Percentiles rank a stretch among this genome's conserved stretches.
phyloP scores from a whole-genome alignment of 108 stramenopile species.

The Mayamaea pseudoterrestris region DNA sequence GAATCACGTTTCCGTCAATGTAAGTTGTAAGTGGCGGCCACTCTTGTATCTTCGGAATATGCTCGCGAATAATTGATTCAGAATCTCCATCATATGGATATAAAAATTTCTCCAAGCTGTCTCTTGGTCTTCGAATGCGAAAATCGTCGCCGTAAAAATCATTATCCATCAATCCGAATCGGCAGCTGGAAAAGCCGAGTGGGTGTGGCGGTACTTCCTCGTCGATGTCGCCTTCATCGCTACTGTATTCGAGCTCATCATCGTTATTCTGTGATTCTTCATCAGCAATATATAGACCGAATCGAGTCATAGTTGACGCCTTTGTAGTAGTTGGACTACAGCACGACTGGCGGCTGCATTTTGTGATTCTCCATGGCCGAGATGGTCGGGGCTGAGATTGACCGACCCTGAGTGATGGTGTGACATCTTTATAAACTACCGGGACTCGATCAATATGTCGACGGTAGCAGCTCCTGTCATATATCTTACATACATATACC shows the following conservation, averaged over 20 bases:
- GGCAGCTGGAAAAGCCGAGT: slow-evolving; percentile 33
- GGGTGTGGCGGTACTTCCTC: slow-evolving; percentile 57
- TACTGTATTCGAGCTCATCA: neutral
- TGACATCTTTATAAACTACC: too few species aligned
- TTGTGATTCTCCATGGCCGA: too few species aligned
- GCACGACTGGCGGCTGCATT: too few species aligned
- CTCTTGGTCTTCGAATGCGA: slow-evolving; percentile 3
- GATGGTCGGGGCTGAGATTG: too few species aligned
- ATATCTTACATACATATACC: too few species aligned
- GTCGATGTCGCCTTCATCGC: slow-evolving; percentile 7
- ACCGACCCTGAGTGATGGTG: too few species aligned
- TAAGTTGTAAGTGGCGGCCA: neutral
- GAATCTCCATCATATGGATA: slow-evolving; percentile 13
- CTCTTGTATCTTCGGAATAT: slow-evolving; percentile 8
- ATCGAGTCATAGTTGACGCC: too few species aligned
- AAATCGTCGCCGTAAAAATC: slow-evolving; percentile 24
- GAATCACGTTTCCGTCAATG: neutral
- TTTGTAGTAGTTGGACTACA: too few species aligned
- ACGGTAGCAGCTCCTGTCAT: too few species aligned
- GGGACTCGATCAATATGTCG: too few species aligned
- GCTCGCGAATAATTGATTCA: neutral
- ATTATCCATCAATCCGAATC: slow-evolving; percentile 32
- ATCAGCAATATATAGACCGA: too few species aligned
- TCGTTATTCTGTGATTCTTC: too few species aligned
- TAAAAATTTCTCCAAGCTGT: slow-evolving; percentile 21